Base-by-base conservation (phyloP, 2,329 filamentous ascomycete genomes). In the Parascedosporium putredinis region DNA sequence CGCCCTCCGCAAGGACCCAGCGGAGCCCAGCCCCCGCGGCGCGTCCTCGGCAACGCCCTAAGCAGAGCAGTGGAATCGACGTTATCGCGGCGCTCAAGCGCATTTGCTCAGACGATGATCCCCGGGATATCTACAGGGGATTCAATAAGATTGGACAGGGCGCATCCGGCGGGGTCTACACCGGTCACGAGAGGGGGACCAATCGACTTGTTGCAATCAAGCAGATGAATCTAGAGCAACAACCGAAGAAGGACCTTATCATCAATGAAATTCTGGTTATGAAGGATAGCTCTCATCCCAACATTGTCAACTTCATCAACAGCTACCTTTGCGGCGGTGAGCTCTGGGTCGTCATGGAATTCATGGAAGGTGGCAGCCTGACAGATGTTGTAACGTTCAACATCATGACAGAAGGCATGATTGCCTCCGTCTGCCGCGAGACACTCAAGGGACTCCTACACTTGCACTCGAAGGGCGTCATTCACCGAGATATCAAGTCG, bases 211-310 rank as follows among this genome's bases (percentile, higher is more conserved):
- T 98, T 33, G 93, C 93, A 38, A 97, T 98, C 69, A 98, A 98
- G 72, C 93, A 98, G 72, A 98, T 98, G 93, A 97, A 97, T 57
- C 72, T 98, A 50, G 93, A 97, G 66, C 86, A 97, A 67, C 93
- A 98, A 61, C 93, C 93, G 2, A 97, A 97, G 78, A 98, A 98
- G 67, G 93, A 98, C 59, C 73, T 97, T 45, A 98, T 98, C 61
- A 96, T 98, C 68, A 98, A 98, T 66, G 93, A 98, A 64, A 98
- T 98, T 57, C 70, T 98, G 52, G 93, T 98, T 52, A 98, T 98
- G 93, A 95, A 94, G 71, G 93, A 97, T 61, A 96, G 90, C 73
- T 93, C 88, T 52, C 93, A 98, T 64, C 91, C 89, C 60, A 97
- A 97, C 64, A 95, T 98, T 67, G 93, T 98, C 68, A 98, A 98